Evolutionary conservation across 768 basidiomycete genomes (phyloP).

Genomic region (Rhodocollybia butyracea): DNA sequence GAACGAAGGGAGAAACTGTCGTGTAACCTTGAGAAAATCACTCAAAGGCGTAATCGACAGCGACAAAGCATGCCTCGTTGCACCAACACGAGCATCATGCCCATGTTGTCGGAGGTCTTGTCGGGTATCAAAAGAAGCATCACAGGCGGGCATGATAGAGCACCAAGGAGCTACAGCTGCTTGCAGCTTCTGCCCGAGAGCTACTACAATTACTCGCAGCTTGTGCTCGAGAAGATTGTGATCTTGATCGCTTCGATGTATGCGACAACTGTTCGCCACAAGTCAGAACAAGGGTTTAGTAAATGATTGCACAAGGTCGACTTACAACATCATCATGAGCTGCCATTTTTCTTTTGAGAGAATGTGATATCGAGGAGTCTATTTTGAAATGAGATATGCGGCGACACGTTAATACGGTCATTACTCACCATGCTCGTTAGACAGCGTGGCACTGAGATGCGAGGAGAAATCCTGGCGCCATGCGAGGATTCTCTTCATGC

Average conservation of each 20-base stretch:
- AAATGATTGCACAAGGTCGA: conserved; percentile 9
- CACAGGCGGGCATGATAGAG: conserved; percentile 72
- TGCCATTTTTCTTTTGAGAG: conserved; percentile 51
- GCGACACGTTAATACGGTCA: not conserved
- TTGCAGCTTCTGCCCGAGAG: conserved; percentile 27
- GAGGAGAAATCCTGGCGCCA: conserved; percentile 64
- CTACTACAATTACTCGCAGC: conserved; percentile 23
- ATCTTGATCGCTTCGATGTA: conserved; percentile 55
- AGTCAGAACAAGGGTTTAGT: conserved; percentile 11
- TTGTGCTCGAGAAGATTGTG: conserved; percentile 30
- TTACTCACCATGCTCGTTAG: conserved; percentile 43
- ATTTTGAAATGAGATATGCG: not conserved
- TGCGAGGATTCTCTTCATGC: conserved; percentile 65
- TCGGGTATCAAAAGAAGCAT: conserved; percentile 59
- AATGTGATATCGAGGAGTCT: conserved; percentile 29
- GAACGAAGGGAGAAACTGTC: not conserved
- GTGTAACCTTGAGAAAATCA: conserved; percentile 13
- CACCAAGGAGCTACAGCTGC: conserved; percentile 36
- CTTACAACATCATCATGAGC: conserved; percentile 37
- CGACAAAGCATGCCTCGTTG: conserved; percentile 69
- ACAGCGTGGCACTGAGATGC: conserved; percentile 34
- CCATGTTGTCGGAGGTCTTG: conserved; percentile 64
- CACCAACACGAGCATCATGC: conserved; percentile 32
- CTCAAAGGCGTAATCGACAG: conserved; percentile 76
- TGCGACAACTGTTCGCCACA: conserved; percentile 41